phyloP scores from a whole-genome alignment of 257 asterid genomes.

The Lycium barbarum region DNA sequence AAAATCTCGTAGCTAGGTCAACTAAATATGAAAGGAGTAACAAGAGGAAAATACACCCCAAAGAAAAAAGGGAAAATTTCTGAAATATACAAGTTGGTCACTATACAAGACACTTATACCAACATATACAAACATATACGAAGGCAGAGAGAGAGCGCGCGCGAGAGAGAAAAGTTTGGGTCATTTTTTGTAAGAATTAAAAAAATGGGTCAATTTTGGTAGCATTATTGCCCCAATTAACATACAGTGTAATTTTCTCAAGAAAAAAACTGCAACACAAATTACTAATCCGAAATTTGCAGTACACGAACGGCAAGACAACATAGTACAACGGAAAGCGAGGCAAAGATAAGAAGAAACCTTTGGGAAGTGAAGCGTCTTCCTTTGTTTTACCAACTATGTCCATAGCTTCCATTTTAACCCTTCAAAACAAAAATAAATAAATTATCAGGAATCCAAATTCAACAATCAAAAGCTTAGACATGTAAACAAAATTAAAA shows the following conservation, averaged over 20 bases:
- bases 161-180: too few relatives aligned
- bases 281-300: neutral
- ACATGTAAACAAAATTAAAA: too few relatives aligned
- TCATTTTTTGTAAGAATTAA: too few relatives aligned
- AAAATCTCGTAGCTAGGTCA: neutral
- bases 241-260: too few relatives aligned
- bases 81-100: too few relatives aligned
- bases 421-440: conserved; percentile 44
- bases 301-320: neutral
- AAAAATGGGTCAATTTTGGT: too few relatives aligned
- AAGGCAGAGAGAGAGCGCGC: too few relatives aligned
- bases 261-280: neutral
- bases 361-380: conserved; percentile 99
- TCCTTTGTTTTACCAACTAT: conserved; percentile 90
- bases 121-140: too few relatives aligned
- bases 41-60: neutral
- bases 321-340: neutral
- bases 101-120: too few relatives aligned
- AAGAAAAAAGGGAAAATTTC: neutral
- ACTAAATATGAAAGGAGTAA: neutral
- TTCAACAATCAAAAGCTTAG: neutral
- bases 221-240: too few relatives aligned
- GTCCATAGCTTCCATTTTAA: conserved; percentile 89
- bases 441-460: neutral
- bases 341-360: conserved; percentile 36